phyloP scores from a whole-genome alignment of 495 filamentous ascomycete genomes.

The Aspergillus heteromorphus region DNA sequence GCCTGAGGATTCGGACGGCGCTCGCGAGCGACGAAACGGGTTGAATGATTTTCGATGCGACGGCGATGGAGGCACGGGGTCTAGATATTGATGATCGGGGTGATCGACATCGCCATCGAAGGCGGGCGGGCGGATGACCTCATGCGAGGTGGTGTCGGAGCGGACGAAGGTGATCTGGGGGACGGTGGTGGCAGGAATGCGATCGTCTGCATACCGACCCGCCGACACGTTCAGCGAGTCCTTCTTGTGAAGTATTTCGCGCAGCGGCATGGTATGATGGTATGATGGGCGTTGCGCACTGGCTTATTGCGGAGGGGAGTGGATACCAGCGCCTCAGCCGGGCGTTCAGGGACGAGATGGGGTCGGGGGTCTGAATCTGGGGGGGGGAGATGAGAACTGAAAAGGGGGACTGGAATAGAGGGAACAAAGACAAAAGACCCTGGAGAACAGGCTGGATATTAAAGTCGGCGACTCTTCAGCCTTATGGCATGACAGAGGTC shows the following conservation, averaged over 20 bases:
- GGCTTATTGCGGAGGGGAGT: constrained; percentile 9
- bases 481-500: background rate
- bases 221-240: constrained; percentile 44
- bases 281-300: constrained; percentile 19
- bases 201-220: constrained; percentile 6
- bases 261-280: constrained; percentile 68
- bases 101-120: constrained; percentile 37
- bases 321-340: background rate
- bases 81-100: constrained; percentile 12
- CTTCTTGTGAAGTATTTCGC: constrained; percentile 70
- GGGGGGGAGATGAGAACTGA: background rate
- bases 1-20: constrained; percentile 31
- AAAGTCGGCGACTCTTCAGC: background rate
- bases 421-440: too few species aligned
- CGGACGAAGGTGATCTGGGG: constrained; percentile 82
- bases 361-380: too few species aligned
- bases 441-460: background rate
- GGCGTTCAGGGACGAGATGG: background rate
- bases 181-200: constrained; percentile 22
- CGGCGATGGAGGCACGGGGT: constrained; percentile 20
- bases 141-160: constrained; percentile 73
- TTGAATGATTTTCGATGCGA: constrained; percentile 44
- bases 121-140: constrained; percentile 64
- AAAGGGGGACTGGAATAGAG: background rate
- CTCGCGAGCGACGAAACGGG: constrained; percentile 44